Evolutionary conservation across 164 flowering plant species (phyloP).

Genomic region (Stephania cephalantha): DNA sequence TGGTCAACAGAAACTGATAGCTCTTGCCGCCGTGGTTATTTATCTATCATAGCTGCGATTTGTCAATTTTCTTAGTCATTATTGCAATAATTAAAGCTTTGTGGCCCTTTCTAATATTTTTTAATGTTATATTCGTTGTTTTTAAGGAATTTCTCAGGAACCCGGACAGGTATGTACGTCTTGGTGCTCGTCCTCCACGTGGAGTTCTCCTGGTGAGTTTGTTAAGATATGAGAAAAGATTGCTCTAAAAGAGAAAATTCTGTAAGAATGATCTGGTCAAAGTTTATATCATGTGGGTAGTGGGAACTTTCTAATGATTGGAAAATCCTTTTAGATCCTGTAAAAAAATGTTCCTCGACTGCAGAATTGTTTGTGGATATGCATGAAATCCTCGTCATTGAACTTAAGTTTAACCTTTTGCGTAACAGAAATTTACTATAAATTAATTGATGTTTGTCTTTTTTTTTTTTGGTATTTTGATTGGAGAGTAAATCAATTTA

Average conservation of each 20-base stretch:
- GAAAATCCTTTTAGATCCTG: neutral
- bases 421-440: conserved; percentile 2
- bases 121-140: conserved; percentile 17
- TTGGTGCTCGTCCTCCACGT: conserved; percentile 99
- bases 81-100: neutral
- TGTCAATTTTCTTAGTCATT: neutral
- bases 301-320: neutral
- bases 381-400: neutral
- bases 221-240: neutral
- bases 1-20: neutral
- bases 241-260: neutral
- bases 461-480: neutral
- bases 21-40: neutral
- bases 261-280: neutral
- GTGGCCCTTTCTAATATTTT: neutral
- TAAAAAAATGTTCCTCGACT: neutral
- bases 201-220: conserved; percentile 95
- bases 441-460: neutral
- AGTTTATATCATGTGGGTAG: neutral
- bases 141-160: conserved; percentile 88
- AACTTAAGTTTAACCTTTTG: neutral
- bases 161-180: conserved; percentile 73
- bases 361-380: neutral
- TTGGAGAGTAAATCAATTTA: too few relatives aligned
- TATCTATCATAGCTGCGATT: neutral